phyloP scores from a whole-genome alignment of 148 eudicot genomes.

The Rheum nobile region DNA sequence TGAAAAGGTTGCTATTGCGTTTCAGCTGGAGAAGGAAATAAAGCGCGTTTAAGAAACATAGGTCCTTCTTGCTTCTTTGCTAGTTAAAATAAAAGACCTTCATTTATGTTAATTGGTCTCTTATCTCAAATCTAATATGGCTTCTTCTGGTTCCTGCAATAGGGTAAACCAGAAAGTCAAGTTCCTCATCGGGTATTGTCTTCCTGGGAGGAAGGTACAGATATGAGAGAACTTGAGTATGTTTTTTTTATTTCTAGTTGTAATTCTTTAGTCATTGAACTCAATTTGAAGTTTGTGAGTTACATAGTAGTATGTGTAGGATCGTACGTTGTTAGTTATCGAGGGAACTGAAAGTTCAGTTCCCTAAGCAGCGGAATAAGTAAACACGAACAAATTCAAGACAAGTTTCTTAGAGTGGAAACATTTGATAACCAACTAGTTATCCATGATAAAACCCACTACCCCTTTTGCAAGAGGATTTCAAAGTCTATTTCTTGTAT shows the following conservation, averaged over 20 bases:
- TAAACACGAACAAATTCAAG: too few species aligned
- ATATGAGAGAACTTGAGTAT: slow-evolving; percentile 93
- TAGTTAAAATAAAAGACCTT: not conserved
- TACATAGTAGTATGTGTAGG: too few species aligned
- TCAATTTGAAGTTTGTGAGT: not conserved
- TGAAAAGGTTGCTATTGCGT: slow-evolving; percentile 95
- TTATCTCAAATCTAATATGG: not conserved
- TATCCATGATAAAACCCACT: too few species aligned
- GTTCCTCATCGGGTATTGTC: slow-evolving; percentile 75
- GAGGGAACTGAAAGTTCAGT: too few species aligned
- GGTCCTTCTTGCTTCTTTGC: slow-evolving; percentile 19
- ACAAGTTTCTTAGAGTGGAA: too few species aligned
- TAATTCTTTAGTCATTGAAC: not conserved
- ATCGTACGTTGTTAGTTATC: too few species aligned
- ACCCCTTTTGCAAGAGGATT: too few species aligned
- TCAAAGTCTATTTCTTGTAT: too few species aligned
- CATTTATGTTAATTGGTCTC: not conserved
- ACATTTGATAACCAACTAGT: too few species aligned
- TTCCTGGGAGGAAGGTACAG: slow-evolving; percentile 90
- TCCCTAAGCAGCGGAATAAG: too few species aligned
- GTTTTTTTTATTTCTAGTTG: slow-evolving; percentile 11
- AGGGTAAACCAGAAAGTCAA: slow-evolving; percentile 87
- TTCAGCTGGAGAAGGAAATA: slow-evolving; percentile 93
- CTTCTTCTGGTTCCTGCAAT: not conserved
- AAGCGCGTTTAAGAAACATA: slow-evolving; percentile 86